These are phyloP conservation scores for Chlamydomonas eustigma DNA, from an alignment of 139 green algal species.

Conservation along the genomic window DNA sequence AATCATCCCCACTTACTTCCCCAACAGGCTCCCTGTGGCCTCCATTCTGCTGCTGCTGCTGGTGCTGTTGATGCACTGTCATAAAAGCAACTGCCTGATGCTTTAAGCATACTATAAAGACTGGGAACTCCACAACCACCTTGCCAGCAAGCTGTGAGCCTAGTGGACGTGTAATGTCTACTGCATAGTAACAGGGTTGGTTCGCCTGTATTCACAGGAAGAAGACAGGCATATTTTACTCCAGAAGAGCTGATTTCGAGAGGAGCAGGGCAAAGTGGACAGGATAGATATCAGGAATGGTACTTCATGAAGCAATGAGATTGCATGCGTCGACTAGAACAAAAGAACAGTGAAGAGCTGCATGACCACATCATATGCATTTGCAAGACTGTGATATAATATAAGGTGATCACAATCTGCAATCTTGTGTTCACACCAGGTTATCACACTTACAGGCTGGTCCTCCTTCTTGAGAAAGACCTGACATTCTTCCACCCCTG, in stretches of 20 bases:
- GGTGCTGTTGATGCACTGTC: background rate
- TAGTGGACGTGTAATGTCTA: slow-evolving; percentile 29
- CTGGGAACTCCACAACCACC: slow-evolving; percentile 48
- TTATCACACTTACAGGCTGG: slow-evolving; percentile 3
- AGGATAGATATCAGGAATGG: too few relatives aligned
- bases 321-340: too few relatives aligned
- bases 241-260: too few relatives aligned
- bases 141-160: slow-evolving; percentile 33
- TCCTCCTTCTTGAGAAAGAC: slow-evolving; percentile 8
- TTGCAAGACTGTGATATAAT: too few relatives aligned
- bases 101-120: slow-evolving; percentile 34
- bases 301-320: too few relatives aligned
- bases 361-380: too few relatives aligned
- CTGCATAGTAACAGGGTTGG: slow-evolving; percentile 31
- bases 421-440: background rate
- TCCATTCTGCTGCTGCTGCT: background rate
- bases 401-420: background rate
- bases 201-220: too few relatives aligned
- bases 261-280: too few relatives aligned
- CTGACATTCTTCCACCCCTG: background rate
- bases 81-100: slow-evolving; percentile 15
- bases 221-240: too few relatives aligned
- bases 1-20: background rate
- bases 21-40: background rate
- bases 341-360: too few relatives aligned